Evolutionary conservation across 106 monocot species (phyloP), one percentile per base, ranked within the genome.

Genomic region (Narthecium ossifragum): DNA sequence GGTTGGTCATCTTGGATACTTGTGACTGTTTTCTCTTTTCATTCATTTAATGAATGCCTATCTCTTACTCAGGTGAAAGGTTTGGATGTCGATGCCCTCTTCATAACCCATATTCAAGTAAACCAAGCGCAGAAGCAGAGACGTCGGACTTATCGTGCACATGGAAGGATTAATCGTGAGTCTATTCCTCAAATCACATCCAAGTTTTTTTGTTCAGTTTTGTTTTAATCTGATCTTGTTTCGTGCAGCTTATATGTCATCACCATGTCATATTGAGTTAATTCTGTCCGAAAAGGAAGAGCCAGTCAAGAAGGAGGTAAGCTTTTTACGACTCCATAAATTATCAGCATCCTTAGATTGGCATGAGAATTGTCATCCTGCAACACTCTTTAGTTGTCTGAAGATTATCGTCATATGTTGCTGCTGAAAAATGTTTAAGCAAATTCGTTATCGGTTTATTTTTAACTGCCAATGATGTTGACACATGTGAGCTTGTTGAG

Each of bases 241-340:
- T 51, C 12, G 75, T 31, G 46, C 76, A 92, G 91, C 91, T 57
- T 92, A 83, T 47, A 92, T 92, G 91, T 86, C 91, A 7, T 92
- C 91, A 45, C 86, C 91, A 2, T 92, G 91, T 57, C 86, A 92
- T 40, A 92, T 92, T 75, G 91, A 92, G 40, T 64, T 92, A 64
- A 78, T 75, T 14, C 37, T 92, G 38, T 92, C 86, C n/a, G 91
- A 92, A 77, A 92, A 92, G 65, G 91, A 92, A 75, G 91, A 86
- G 48, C 51, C 79, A 0, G 86, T 92, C 17, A 82, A 86, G 67
- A 92, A 86, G 57, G 91, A 92, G 91, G 91, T 92, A 57, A 29
- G 5, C 15, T 28, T 26, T n/a, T n/a, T n/a, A n/a, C n/a, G n/a
- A n/a, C n/a, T n/a, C n/a, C n/a, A n/a, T n/a, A n/a, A n/a, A n/a